A percentile compares a stretch with the other conserved stretches of the same genome.
Evolutionary conservation across 352 stramenopile genomes (phyloP).

Genomic region (Phytophthora nicotianae): DNA sequence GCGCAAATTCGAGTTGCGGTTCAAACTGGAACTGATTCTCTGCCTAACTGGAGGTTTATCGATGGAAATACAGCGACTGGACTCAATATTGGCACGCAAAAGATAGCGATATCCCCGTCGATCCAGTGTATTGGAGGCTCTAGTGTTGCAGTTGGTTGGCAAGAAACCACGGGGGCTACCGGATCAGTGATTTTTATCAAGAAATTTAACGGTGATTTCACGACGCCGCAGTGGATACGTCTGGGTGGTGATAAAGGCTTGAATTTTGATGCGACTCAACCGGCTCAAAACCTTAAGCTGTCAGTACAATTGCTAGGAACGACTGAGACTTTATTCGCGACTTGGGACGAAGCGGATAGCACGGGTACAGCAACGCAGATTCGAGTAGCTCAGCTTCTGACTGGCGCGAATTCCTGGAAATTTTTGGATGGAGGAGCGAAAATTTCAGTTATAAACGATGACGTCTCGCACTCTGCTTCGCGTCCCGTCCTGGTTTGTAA

Average conservation of each 20-base stretch:
- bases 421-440: slow-evolving; percentile 47
- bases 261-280: slow-evolving; percentile 50
- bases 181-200: slow-evolving; percentile 38
- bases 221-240: slow-evolving; percentile 39
- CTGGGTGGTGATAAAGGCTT: slow-evolving; percentile 43
- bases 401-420: slow-evolving; percentile 26
- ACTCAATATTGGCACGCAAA: slow-evolving; percentile 45
- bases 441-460: slow-evolving; percentile 53
- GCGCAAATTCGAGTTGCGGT: slow-evolving; percentile 61
- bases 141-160: slow-evolving; percentile 58
- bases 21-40: slow-evolving; percentile 42
- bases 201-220: slow-evolving; percentile 49
- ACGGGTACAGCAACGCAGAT: slow-evolving; percentile 41
- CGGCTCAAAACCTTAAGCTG: slow-evolving; percentile 52
- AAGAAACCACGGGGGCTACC: slow-evolving; percentile 34
- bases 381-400: slow-evolving; percentile 40
- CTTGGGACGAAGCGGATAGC: slow-evolving; percentile 57
- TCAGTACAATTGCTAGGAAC: slow-evolving; percentile 20
- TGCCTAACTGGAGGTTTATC: slow-evolving; percentile 54
- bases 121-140: slow-evolving; percentile 45
- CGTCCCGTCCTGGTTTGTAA: slow-evolving; percentile 32
- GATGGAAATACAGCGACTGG: slow-evolving; percentile 52
- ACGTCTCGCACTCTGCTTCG: slow-evolving; percentile 29
- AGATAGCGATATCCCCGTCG: slow-evolving; percentile 34
- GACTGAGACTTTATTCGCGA: slow-evolving; percentile 43